phyloP scores from a whole-genome alignment of 176 grass and related monocot genomes.

The Triticum urartu region DNA sequence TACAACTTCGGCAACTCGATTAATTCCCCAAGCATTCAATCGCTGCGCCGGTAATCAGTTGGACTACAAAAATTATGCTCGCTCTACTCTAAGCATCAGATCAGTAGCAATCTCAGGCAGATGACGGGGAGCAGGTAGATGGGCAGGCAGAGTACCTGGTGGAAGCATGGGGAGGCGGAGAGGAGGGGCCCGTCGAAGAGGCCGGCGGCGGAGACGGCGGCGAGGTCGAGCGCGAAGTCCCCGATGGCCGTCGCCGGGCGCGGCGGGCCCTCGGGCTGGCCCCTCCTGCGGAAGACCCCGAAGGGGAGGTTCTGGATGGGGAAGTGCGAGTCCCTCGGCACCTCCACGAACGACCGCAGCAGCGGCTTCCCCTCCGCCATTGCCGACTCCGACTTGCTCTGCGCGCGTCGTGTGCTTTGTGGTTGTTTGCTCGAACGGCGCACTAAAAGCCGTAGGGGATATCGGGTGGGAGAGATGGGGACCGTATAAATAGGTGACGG shows the following conservation, averaged over 20 bases:
- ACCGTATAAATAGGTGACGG: not conserved
- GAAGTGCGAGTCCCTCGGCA: constrained; percentile 75
- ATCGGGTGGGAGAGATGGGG: not conserved
- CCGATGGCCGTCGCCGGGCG: constrained; percentile 88
- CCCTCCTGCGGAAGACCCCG: constrained; percentile 64
- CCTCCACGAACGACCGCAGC: constrained; percentile 87
- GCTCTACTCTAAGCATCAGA: not conserved
- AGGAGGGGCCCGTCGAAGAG: constrained; percentile 83
- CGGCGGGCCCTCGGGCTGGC: constrained; percentile 21
- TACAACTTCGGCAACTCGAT: not conserved
- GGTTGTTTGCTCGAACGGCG: not conserved
- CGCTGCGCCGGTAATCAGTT: not conserved
- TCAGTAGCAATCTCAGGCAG: not conserved
- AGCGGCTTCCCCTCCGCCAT: constrained; percentile 45
- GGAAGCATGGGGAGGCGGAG: constrained; percentile 66
- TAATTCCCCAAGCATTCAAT: not conserved
- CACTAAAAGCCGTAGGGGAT: not conserved
- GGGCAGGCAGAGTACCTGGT: constrained; percentile 37
- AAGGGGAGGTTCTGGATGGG: constrained; percentile 94
- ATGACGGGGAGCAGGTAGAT: not conserved
- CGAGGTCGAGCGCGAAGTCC: constrained; percentile 83
- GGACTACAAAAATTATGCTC: not conserved
- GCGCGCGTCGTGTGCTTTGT: not conserved
- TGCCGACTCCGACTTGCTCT: not conserved
- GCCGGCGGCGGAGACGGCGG: constrained; percentile 66